A percentile compares a stretch with the other conserved stretches of the same genome.
These are phyloP conservation scores for Petunia secreta DNA, from an alignment of 257 asterid species.

Conservation along the genomic window DNA sequence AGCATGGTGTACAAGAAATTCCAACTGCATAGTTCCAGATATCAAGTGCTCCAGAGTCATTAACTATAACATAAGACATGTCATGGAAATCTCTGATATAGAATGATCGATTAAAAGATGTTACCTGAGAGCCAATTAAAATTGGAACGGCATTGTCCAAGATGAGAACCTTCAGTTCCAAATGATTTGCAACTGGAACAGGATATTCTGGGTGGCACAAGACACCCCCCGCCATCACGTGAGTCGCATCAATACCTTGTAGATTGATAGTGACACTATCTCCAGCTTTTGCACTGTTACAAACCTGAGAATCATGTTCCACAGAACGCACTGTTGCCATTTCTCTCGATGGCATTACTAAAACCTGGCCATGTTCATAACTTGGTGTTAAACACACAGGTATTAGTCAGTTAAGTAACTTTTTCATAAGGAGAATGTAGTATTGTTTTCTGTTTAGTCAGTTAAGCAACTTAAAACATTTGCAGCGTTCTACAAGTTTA, in stretches of 20 bases:
- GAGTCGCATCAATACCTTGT: slow-evolving; percentile 74
- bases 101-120: not conserved
- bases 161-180: slow-evolving; percentile 81
- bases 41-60: not conserved
- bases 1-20: slow-evolving; percentile 82
- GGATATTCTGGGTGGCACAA: slow-evolving; percentile 93
- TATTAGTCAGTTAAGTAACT: not conserved
- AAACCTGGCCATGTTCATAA: slow-evolving; percentile 50
- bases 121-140: slow-evolving; percentile 88
- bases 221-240: slow-evolving; percentile 76
- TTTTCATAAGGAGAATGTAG: too few relatives aligned
- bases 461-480: too few relatives aligned
- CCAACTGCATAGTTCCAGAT: slow-evolving; percentile 58
- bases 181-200: slow-evolving; percentile 65
- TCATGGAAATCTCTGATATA: not conserved
- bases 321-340: slow-evolving; percentile 67
- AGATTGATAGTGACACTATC: slow-evolving; percentile 78
- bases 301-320: slow-evolving; percentile 66
- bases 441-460: too few relatives aligned
- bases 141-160: slow-evolving; percentile 72
- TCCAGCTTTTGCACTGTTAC: slow-evolving; percentile 84
- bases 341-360: slow-evolving; percentile 81
- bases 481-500: too few relatives aligned
- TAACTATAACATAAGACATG: slow-evolving; percentile 2
- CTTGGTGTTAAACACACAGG: not conserved